Evolutionary conservation across 192 early-diverging fungal genomes (phyloP).

Genomic region (Helicostylum pulchrum): DNA sequence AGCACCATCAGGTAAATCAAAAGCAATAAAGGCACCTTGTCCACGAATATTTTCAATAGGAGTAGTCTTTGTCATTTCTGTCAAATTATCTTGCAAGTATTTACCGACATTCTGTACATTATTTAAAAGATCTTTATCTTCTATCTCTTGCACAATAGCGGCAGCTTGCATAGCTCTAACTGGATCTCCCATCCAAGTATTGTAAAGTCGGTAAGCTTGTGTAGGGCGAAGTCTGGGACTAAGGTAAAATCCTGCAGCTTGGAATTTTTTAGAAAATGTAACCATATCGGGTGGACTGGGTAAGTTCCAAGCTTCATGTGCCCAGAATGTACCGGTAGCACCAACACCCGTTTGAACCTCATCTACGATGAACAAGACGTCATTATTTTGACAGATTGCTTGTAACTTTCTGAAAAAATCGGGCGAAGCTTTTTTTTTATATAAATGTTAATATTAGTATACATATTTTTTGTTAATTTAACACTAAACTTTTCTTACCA

Average conservation of each 20-base stretch:
- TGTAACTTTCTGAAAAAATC: conserved; percentile 63
- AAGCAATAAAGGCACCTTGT: conserved; percentile 66
- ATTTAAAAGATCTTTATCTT: conserved; percentile 47
- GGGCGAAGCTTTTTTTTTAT: conserved; percentile 54
- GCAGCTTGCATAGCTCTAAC: conserved; percentile 60
- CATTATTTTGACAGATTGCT: conserved; percentile 50
- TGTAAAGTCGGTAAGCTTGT: conserved; percentile 66
- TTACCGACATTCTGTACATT: conserved; percentile 50
- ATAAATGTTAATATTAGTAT: conserved; percentile 7
- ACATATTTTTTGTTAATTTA: neutral
- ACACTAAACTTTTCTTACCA: conserved; percentile 14
- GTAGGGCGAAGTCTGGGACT: conserved; percentile 52
- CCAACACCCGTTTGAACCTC: conserved; percentile 78
- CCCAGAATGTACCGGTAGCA: conserved; percentile 73
- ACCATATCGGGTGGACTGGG: conserved; percentile 68
- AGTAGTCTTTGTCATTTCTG: conserved; percentile 45
- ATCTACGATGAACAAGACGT: conserved; percentile 72
- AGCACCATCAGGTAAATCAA: conserved; percentile 54
- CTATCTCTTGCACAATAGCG: conserved; percentile 59
- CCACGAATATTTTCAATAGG: conserved; percentile 57
- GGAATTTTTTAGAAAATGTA: conserved; percentile 79
- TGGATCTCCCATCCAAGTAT: conserved; percentile 78
- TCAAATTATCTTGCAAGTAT: conserved; percentile 55
- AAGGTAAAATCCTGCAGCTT: conserved; percentile 71
- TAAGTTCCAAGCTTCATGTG: conserved; percentile 70